Conservation (phyloP, 176 grass and related monocot genomes). For the Areca catechu region DNA sequence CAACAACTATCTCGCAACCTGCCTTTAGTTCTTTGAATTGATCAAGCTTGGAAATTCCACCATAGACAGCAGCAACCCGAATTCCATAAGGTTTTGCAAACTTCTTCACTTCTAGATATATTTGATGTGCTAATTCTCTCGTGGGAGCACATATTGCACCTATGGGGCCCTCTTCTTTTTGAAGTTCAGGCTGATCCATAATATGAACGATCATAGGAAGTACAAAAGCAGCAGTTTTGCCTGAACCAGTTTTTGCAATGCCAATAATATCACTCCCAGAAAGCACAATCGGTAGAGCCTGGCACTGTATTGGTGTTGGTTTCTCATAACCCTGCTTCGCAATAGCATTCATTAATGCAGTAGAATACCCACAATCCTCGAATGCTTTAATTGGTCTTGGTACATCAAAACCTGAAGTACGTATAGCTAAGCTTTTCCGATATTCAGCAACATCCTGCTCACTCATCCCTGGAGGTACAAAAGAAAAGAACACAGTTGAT, state of each 20-base stretch:
- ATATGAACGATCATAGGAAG: slow-evolving; percentile 99
- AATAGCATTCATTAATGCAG: slow-evolving; percentile 78
- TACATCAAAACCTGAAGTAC: slow-evolving; percentile 89
- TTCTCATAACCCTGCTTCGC: slow-evolving; percentile 92
- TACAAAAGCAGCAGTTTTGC: slow-evolving; percentile 95
- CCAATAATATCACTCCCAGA: slow-evolving; percentile 97
- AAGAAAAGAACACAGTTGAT: slow-evolving; percentile 10
- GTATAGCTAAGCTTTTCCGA: slow-evolving; percentile 80
- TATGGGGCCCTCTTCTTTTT: slow-evolving; percentile 94
- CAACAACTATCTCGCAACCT: slow-evolving; percentile 87
- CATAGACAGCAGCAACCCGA: slow-evolving; percentile 88
- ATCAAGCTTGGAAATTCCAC: slow-evolving; percentile 86
- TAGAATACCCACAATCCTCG: slow-evolving; percentile 73
- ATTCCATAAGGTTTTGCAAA: slow-evolving; percentile 93
- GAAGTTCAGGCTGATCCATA: slow-evolving; percentile 97
- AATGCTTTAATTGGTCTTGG: slow-evolving; percentile 77
- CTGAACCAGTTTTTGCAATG: slow-evolving; percentile 99
- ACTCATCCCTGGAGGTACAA: slow-evolving; percentile 60
- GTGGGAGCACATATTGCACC: slow-evolving; percentile 93
- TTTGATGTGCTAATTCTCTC: slow-evolving; percentile 95
- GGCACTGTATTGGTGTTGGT: slow-evolving; percentile 90
- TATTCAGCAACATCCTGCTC: slow-evolving; percentile 68
- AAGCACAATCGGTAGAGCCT: slow-evolving; percentile 80
- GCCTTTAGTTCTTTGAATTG: slow-evolving; percentile 98
- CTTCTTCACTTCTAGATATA: slow-evolving; percentile 92